Base-by-base conservation (phyloP, 768 basidiomycete genomes). In the Leucocoprinus birnbaumii region DNA sequence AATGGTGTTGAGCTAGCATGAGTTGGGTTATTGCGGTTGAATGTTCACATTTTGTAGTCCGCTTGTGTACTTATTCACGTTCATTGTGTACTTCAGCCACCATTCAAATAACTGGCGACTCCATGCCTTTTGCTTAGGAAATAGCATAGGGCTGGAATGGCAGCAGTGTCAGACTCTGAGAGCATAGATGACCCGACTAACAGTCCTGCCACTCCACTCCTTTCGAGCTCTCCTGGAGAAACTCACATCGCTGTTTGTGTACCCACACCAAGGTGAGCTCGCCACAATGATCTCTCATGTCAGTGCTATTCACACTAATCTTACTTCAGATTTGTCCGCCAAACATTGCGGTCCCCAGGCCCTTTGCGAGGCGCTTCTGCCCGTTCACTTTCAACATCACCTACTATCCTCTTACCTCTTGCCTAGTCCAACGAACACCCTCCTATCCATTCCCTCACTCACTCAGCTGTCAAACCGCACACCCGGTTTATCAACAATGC, bases 171-270 rank as follows among this genome's bases (percentile, higher is more conserved):
- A 3, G 57, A 58, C 34, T 47, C 52, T 10, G 51, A 40, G 5
- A 19, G 21, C 31, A 31, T 31, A 7, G 47, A 52, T 14, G 51
- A 58, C 22, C 42, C 55, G 62, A 50, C 27, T 59, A 46, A 51
- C 53, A 55, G 44, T 21, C 2, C 42, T 55, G 27, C 53, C 58
- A 14, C 58, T 62, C 10, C 48, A 8, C 35, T 42, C 21, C 26
- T 54, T 16, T 27, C 53, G 1, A 38, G 38, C 14, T 38, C 49
- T 6, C 62, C 67, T 3, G 77, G 76, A 16, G 73, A 76, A 19
- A 67, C 68, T 18, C 76, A 79, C 58, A 73, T 86, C 34, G 71
- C 83, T 27, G 67, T 89, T 63, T 84, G 79, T 47, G 76, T 89
- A 40, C 81, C 81, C 8, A 71, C 86, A 38, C 86, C 86, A 27